Evolutionary conservation across 2,329 filamentous ascomycete species (phyloP), one percentile per base, ranked within the genome.

Genomic region (Calonectria pseudoturangicola): DNA sequence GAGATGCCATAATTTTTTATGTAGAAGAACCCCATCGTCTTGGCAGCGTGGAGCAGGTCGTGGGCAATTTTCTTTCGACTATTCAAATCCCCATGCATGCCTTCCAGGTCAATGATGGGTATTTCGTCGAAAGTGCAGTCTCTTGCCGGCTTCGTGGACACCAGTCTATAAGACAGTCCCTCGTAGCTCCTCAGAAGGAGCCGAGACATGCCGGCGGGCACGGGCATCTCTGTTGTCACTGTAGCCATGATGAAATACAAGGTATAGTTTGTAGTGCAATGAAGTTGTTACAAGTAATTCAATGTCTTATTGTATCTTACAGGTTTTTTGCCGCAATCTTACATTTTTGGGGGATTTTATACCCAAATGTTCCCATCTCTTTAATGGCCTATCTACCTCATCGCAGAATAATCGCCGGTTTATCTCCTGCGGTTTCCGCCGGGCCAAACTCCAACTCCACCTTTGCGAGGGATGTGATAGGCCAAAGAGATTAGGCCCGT

Each of bases 1-100:
- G 84, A 70, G 33, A 89, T 86, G 4, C 87, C 86, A 71, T 90
- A 88, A 68, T 89, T 87, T 72, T 83, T 83, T 71, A 90, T 84
- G 81, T 90, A 90, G 81, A 91, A 90, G 82, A 91, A 91, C 2
- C 88, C 89, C 1, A 83, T 89, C 36, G 84, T 87, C 16, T 86
- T 85, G 5, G 88, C 86, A 0, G 89, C 89, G 0, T 81, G 75
- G 21, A 83, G 83, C 18, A 90, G 84, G 8, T 83, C 79, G 0
- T 76, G 73, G 0, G 87, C 87, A 0, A 89, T 83, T 8, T 76
- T 73, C 48, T 83, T 80, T 0, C 86, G 85, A 3, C 83, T 81
- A 0, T 80, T 75, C 1, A 84, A 79, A 2, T 79, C 66, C 63
- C 85, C 83, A 68, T 87, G 84, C 72, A 85, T 84, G 12, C 80